Conservation (phyloP, 495 filamentous ascomycete species). For the Cercophora sp. region DNA sequence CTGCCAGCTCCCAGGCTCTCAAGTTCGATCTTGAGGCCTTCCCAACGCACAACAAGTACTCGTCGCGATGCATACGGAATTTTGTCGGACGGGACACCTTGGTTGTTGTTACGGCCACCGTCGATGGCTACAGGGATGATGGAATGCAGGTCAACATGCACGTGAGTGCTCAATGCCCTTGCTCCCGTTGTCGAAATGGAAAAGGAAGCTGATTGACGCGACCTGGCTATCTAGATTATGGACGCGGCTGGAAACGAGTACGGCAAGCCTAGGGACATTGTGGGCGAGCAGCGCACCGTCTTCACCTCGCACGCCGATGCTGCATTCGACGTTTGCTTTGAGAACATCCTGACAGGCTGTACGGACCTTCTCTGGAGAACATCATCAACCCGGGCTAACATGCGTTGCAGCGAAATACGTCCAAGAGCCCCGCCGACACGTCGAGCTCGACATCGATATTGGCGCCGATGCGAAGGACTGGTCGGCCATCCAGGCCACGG, state of each 20-base stretch:
- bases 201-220: neutral
- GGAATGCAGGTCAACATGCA: slow-evolving; percentile 94
- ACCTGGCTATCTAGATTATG: slow-evolving; percentile 61
- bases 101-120: slow-evolving; percentile 95
- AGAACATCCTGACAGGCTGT: slow-evolving; percentile 75
- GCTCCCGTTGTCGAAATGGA: neutral
- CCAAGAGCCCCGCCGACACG: slow-evolving; percentile 63
- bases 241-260: slow-evolving; percentile 96
- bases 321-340: slow-evolving; percentile 96
- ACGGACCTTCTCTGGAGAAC: slow-evolving; percentile 28
- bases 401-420: slow-evolving; percentile 32
- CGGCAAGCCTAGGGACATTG: slow-evolving; percentile 82
- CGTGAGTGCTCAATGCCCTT: slow-evolving; percentile 52
- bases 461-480: slow-evolving; percentile 98
- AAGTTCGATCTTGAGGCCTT: slow-evolving; percentile 89
- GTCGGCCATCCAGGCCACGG: slow-evolving; percentile 90
- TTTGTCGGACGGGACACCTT: slow-evolving; percentile 90
- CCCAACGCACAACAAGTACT: slow-evolving; percentile 51
- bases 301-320: slow-evolving; percentile 95
- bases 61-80: slow-evolving; percentile 89
- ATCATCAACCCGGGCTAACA: slow-evolving; percentile 14
- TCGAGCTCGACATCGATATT: slow-evolving; percentile 98
- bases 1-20: slow-evolving; percentile 66
- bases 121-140: slow-evolving; percentile 81
- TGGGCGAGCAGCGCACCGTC: slow-evolving; percentile 85